Percentiles rank a stretch among this genome's conserved stretches.
phyloP scores from a whole-genome alignment of 495 filamentous ascomycete genomes.

The Penicillium malachiteum region DNA sequence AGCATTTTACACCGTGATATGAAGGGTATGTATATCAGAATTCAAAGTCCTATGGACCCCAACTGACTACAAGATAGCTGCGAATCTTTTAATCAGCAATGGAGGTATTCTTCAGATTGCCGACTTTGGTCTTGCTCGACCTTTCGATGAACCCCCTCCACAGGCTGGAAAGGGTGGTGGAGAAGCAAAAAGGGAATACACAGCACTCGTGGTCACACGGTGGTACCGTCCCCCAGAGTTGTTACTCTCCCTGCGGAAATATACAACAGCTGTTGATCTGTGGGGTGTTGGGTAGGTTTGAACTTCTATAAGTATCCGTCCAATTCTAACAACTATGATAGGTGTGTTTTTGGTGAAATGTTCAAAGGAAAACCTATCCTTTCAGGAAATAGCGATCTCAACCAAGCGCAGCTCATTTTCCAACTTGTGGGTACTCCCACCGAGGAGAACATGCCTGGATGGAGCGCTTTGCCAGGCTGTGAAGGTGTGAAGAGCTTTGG shows the following conservation, averaged over 20 bases:
- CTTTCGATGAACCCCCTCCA: constrained; percentile 85
- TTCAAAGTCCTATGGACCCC: not conserved
- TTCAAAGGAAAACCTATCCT: constrained; percentile 91
- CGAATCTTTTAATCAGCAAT: constrained; percentile 96
- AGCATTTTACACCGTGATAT: constrained; percentile 94
- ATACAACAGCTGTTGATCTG: constrained; percentile 95
- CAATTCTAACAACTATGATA: constrained; percentile 30
- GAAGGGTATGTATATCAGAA: constrained; percentile 59
- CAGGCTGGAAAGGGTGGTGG: constrained; percentile 78
- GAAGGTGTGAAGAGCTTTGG: constrained; percentile 69
- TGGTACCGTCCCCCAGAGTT: constrained; percentile 98
- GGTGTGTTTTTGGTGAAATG: constrained; percentile 98
- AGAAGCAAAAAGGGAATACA: constrained; percentile 86
- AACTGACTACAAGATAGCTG: constrained; percentile 56
- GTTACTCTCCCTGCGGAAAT: constrained; percentile 77
- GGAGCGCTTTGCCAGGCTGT: constrained; percentile 75
- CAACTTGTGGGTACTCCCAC: constrained; percentile 89
- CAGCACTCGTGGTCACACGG: constrained; percentile 87
- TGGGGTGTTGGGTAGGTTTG: constrained; percentile 87
- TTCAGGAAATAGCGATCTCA: constrained; percentile 79
- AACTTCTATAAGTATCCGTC: not conserved
- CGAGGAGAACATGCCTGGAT: constrained; percentile 92
- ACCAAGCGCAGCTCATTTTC: constrained; percentile 91
- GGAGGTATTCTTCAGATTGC: constrained; percentile 91
- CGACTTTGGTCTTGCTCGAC: constrained; percentile 92